phyloP scores from a whole-genome alignment of 208 protist species.

The Acanthamoeba healyi region DNA sequence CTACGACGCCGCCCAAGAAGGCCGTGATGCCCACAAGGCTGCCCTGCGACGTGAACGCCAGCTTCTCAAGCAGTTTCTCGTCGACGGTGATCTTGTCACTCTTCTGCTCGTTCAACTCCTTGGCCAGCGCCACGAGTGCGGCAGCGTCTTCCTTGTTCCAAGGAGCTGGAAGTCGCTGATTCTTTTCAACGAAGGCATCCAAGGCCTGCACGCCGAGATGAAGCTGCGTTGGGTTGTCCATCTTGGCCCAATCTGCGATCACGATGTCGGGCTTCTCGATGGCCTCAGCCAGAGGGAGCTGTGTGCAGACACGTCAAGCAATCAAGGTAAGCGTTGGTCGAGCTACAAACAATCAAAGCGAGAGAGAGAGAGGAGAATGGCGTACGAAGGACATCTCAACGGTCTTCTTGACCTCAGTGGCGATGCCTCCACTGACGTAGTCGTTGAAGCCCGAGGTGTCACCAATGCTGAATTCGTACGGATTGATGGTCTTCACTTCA shows the following conservation, averaged over 20 bases:
- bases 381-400: slow-evolving; percentile 81
- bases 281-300: slow-evolving; percentile 48
- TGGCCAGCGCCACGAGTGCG: slow-evolving; percentile 57
- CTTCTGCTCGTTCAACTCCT: slow-evolving; percentile 16
- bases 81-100: slow-evolving; percentile 68
- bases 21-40: slow-evolving; percentile 76
- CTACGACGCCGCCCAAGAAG: slow-evolving; percentile 88
- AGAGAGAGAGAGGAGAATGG: neutral
- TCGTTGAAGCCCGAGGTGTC: slow-evolving; percentile 76
- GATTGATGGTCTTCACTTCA: slow-evolving; percentile 76
- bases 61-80: slow-evolving; percentile 75
- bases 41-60: slow-evolving; percentile 85
- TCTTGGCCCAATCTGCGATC: slow-evolving; percentile 91
- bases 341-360: neutral
- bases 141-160: slow-evolving; percentile 76
- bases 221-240: slow-evolving; percentile 69
- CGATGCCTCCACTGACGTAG: slow-evolving; percentile 87
- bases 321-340: neutral
- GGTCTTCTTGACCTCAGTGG: slow-evolving; percentile 84
- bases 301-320: neutral
- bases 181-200: slow-evolving; percentile 29
- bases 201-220: slow-evolving; percentile 74
- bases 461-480: slow-evolving; percentile 86
- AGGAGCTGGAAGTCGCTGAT: slow-evolving; percentile 68
- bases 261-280: slow-evolving; percentile 33